These are phyloP conservation scores for Aspergillus fumigatus DNA, from an alignment of 2,329 filamentous ascomycete species.

Conservation along the genomic window DNA sequence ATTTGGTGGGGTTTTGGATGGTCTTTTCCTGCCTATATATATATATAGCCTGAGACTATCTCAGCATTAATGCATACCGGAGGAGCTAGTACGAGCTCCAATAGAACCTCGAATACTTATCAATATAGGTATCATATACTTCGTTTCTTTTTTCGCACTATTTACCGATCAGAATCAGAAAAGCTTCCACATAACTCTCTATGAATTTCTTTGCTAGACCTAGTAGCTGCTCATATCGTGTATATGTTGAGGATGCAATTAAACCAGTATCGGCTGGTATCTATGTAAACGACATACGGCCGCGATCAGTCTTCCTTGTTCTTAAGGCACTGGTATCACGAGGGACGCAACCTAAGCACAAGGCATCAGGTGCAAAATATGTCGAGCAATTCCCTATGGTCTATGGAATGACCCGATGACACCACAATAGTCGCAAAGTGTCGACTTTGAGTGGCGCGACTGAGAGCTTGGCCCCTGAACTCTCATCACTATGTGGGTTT, in stretches of 20 bases:
- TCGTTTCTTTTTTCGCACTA: not conserved
- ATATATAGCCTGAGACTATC: not conserved
- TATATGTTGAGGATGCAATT: not conserved
- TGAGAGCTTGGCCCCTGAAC: not conserved
- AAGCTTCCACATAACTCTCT: not conserved
- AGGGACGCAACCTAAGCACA: not conserved
- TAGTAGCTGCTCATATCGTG: not conserved
- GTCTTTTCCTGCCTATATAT: not conserved
- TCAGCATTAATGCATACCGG: not conserved
- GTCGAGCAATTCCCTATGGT: not conserved
- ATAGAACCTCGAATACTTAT: constrained; percentile 8
- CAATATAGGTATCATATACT: too few relatives aligned
- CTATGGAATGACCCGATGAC: not conserved
- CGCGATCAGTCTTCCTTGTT: not conserved
- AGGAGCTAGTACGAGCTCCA: constrained; percentile 1
- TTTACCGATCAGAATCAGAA: not conserved
- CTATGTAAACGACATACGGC: not conserved
- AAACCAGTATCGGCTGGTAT: not conserved
- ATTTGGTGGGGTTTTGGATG: not conserved
- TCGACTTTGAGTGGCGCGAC: not conserved
- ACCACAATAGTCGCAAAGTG: not conserved
- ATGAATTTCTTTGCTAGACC: not conserved
- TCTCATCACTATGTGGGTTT: not conserved
- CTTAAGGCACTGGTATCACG: not conserved
- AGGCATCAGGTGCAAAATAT: not conserved